Base-by-base conservation (phyloP, 2,329 filamentous ascomycete species). In the Xylaria digitata region DNA sequence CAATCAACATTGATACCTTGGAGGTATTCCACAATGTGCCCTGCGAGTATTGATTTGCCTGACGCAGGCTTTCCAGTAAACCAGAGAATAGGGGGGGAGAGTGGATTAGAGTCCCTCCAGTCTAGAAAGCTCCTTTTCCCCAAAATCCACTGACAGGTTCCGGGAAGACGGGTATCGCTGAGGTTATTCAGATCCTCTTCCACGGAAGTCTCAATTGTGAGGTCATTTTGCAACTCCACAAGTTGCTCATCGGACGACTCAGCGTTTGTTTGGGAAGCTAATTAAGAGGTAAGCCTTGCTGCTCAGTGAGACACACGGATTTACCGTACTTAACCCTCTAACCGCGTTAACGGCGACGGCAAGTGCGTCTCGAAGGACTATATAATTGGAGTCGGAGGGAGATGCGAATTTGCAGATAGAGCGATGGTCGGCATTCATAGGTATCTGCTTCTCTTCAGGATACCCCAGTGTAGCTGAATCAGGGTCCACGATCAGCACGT, bases 331-430 rank as follows among this genome's bases (percentile, higher is more conserved):
- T 9, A 42, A 26, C 5, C n/a, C 61, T 48, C 21, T 23, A 17
- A 65, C 7, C 5, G 52, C 50, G 17, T 46, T 53, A 19, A 61
- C 45, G 7, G 63, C 53, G 6, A 32, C 30, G 6, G 59, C 53
- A 13, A 66, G 40, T 32, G 64, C 21, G n/a, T 66, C 62, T 23
- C 59, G 52, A 30, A 66, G 55, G 34, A 50, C 48, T 2, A 66
- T 49, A 21, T 66, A 66, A 21, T 66, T 66, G 1, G 59, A 34
- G 37, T 66, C 64, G 6, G n/a, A 45, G 21, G 26, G 46, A 9
- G 45, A 37, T 9, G 62, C 59, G 26, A 66, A 66, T 23, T 66
- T 66, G 64, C 59, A 66, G 2, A 66, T 66, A 17, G 59, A 63
- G 21, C 53, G 58, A 49, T 66, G 59, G n/a, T 66, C 64, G 11